phyloP scores from a whole-genome alignment of 371 early-diverging fungal genomes.

The Mucor saturninus region DNA sequence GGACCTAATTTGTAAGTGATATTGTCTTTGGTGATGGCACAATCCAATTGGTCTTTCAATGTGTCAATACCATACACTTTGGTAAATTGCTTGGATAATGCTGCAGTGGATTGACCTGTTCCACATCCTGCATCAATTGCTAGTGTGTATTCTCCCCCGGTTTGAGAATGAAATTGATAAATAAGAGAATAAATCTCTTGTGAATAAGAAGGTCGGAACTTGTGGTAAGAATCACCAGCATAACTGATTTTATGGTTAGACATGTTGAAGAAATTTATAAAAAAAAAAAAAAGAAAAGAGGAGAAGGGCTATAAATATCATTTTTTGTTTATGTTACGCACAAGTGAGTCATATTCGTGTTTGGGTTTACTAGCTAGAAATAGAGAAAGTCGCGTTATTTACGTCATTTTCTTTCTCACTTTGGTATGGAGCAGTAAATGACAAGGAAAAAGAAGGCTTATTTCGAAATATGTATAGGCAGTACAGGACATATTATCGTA shows the following conservation, averaged over 20 bases:
- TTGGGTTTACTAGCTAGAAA: not conserved
- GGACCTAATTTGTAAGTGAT: slow-evolving; percentile 53
- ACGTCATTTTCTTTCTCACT: no score
- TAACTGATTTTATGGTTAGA: slow-evolving; percentile 16
- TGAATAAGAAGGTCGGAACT: slow-evolving; percentile 54
- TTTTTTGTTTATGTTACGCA: no score
- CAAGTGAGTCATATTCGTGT: no score
- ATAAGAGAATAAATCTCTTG: slow-evolving; percentile 31
- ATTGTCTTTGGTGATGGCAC: slow-evolving; percentile 48
- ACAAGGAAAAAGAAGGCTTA: no score
- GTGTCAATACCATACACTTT: slow-evolving; percentile 59
- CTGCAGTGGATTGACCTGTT: slow-evolving; percentile 58
- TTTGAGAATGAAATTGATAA: slow-evolving; percentile 46
- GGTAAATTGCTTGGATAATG: slow-evolving; percentile 50
- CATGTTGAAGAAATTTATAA: not conserved
- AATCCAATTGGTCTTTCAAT: slow-evolving; percentile 51
- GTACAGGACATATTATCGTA: no score
- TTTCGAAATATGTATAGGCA: no score
- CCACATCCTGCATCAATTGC: slow-evolving; percentile 61
- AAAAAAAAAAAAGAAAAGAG: not conserved
- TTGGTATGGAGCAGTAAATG: no score
- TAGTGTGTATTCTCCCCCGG: slow-evolving; percentile 23
- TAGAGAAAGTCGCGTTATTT: not conserved
- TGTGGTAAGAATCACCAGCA: slow-evolving; percentile 17
- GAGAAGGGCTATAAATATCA: not conserved